phyloP scores from a whole-genome alignment of 345 rosid genomes.

The Populus nigra region DNA sequence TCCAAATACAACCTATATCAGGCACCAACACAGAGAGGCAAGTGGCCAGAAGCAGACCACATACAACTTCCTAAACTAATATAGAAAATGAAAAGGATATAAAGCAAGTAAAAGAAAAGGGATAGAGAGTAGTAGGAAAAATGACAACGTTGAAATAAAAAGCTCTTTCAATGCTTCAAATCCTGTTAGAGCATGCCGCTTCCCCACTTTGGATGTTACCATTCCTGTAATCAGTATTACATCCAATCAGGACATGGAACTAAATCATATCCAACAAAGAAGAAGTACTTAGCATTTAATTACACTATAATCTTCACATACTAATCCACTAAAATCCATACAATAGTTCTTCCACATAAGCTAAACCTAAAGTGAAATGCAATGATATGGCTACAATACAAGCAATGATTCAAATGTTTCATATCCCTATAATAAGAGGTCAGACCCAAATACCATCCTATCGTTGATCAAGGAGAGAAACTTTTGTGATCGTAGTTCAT shows the following conservation, averaged over 20 bases:
- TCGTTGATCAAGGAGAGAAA: no score
- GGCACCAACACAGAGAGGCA: not conserved
- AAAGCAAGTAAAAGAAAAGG: not conserved
- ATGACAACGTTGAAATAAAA: conserved; percentile 58
- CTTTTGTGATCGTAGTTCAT: not conserved
- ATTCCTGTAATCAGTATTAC: conserved; percentile 53
- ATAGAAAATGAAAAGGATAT: no score
- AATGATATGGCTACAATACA: not conserved
- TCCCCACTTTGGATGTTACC: conserved; percentile 92
- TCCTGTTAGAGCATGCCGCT: conserved; percentile 81
- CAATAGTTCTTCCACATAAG: not conserved
- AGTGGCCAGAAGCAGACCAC: not conserved
- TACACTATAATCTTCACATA: not conserved
- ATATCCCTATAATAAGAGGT: not conserved
- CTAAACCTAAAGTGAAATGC: not conserved
- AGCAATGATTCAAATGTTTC: not conserved
- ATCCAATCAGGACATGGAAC: not conserved
- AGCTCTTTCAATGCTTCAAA: conserved; percentile 85
- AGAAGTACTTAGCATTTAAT: not conserved
- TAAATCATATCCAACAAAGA: not conserved
- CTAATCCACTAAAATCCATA: not conserved
- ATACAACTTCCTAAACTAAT: not conserved
- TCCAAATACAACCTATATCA: not conserved
- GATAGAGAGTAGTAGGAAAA: not conserved
- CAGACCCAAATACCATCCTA: no score